Evolutionary conservation across 805 yeast genomes (phyloP).

Genomic region (Yamadazyma sp.): DNA sequence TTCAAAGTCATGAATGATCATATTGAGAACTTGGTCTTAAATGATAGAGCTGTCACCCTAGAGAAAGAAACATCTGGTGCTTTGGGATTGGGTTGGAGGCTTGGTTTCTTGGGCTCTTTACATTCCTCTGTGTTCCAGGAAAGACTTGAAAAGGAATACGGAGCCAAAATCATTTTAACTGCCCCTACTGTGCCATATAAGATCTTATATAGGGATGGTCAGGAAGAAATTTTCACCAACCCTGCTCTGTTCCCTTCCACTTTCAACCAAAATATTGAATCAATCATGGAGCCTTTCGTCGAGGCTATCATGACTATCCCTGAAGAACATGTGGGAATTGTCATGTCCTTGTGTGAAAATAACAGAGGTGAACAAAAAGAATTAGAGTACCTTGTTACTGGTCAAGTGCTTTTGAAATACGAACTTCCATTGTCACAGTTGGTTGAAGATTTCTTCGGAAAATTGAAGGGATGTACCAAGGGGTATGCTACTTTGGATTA

Average conservation of each 20-base stretch:
- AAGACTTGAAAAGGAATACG: conserved; percentile 88
- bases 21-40: conserved; percentile 81
- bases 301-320: conserved; percentile 90
- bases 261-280: conserved; percentile 47
- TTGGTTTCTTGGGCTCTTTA: conserved; percentile 90
- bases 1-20: conserved; percentile 88
- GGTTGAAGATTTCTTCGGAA: conserved; percentile 95
- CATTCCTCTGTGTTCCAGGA: conserved; percentile 96
- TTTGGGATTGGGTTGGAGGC: conserved; percentile 95
- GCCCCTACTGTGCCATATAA: conserved; percentile 96
- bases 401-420: conserved; percentile 79
- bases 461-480: conserved; percentile 80
- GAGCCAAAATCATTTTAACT: conserved; percentile 86
- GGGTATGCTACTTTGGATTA: conserved; percentile 95
- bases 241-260: conserved; percentile 90
- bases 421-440: conserved; percentile 83
- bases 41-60: conserved; percentile 87
- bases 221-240: conserved; percentile 68
- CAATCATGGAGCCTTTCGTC: conserved; percentile 80
- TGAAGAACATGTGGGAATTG: conserved; percentile 81
- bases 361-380: conserved; percentile 84
- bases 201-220: conserved; percentile 65
- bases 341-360: conserved; percentile 80
- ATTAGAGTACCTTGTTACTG: conserved; percentile 70
- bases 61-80: conserved; percentile 92